Conservation (phyloP, 2,329 filamentous ascomycete genomes). For the Phyllosticta capitalensis region DNA sequence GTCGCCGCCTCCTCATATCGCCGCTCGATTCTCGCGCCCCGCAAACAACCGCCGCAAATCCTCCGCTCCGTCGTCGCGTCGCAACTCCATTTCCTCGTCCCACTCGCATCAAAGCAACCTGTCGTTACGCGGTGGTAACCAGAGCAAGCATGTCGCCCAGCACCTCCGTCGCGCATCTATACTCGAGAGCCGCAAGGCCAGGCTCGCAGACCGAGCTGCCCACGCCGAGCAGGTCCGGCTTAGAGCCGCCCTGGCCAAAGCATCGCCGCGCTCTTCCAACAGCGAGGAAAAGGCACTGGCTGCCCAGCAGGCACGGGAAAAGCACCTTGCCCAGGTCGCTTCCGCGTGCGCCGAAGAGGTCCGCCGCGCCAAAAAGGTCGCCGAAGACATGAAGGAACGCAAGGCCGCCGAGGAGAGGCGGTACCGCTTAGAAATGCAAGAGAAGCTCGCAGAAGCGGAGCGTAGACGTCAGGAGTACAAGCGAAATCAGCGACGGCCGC, state of each 20-base stretch:
- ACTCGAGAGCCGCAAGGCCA: conserved; percentile 68
- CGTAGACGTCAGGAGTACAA: conserved; percentile 51
- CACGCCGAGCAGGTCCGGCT: conserved; percentile 77
- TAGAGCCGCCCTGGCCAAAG: conserved; percentile 64
- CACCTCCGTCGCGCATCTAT: conserved; percentile 72
- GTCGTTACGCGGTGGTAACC: conserved; percentile 44
- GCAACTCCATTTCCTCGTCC: conserved; percentile 69
- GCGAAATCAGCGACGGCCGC: conserved; percentile 47
- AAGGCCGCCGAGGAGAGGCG: conserved; percentile 64
- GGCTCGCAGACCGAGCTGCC: conserved; percentile 68
- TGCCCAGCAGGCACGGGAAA: conserved; percentile 67
- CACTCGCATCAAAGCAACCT: conserved; percentile 61
- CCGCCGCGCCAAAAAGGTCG: conserved; percentile 70
- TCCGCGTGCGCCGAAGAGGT: conserved; percentile 76
- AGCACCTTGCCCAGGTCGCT: conserved; percentile 72
- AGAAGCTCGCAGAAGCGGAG: conserved; percentile 69
- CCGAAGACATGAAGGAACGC: conserved; percentile 71
- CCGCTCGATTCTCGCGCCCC: conserved; percentile 64
- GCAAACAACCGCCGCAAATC: conserved; percentile 62
- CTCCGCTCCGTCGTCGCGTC: conserved; percentile 60
- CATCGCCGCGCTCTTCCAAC: conserved; percentile 53
- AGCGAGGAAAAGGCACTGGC: conserved; percentile 70
- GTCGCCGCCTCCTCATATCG: conserved; percentile 65
- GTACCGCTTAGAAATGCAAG: conserved; percentile 66
- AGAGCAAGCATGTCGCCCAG: conserved; percentile 70